These are phyloP conservation scores for Myriosclerotinia duriaeana DNA, from an alignment of 2,329 filamentous ascomycete genomes.

Conservation along the genomic window DNA sequence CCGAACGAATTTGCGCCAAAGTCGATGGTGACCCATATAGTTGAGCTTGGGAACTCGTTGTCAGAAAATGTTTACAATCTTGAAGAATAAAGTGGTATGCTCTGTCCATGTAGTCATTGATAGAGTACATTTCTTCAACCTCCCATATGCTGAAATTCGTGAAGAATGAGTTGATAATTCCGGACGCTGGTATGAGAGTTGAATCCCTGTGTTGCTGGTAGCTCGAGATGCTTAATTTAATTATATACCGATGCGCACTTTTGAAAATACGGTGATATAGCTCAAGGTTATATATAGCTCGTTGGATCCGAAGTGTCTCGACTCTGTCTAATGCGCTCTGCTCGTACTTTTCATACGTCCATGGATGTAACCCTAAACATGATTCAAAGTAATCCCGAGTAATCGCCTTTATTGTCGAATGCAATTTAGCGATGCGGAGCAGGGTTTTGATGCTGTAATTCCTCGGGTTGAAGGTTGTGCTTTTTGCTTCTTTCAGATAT, in stretches of 20 bases:
- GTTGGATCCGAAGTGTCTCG: constrained; percentile 3
- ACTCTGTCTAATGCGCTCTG: not conserved
- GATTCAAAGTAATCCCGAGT: not conserved
- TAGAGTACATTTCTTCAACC: not conserved
- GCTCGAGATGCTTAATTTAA: too few relatives aligned
- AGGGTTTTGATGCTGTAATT: not conserved
- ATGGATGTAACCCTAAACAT: constrained; percentile 1
- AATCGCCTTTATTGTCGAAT: constrained; percentile 6
- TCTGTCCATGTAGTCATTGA: constrained; percentile 3
- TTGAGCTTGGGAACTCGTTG: not conserved
- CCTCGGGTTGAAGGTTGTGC: not conserved
- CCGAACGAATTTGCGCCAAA: not conserved
- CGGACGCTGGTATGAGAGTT: not conserved
- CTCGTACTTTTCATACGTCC: not conserved
- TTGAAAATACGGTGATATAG: not conserved
- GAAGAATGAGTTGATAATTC: not conserved
- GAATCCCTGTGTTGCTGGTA: not conserved
- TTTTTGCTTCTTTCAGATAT: not conserved
- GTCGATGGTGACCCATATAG: not conserved
- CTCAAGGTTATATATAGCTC: not conserved
- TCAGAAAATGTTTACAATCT: not conserved
- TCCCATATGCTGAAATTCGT: not conserved
- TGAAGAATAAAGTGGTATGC: constrained; percentile 4
- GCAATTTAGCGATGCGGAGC: not conserved
- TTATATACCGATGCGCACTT: not conserved